Evolutionary conservation across 768 basidiomycete species (phyloP).

Genomic region (Leccinum barrowsii): DNA sequence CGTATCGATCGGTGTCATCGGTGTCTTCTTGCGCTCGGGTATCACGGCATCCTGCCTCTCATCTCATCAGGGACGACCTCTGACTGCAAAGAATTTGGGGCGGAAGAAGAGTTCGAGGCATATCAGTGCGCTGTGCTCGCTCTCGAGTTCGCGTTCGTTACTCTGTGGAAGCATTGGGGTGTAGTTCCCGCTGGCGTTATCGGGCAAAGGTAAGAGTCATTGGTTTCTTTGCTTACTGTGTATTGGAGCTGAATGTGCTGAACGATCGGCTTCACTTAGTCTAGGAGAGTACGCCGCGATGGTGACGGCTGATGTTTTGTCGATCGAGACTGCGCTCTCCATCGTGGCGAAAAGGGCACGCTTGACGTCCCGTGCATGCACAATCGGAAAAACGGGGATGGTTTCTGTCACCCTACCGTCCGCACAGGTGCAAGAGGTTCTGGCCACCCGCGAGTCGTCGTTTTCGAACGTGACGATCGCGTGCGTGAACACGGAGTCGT

Average conservation of each 20-base stretch:
- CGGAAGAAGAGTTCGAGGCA: slow-evolving; percentile 40
- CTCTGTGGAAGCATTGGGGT: slow-evolving; percentile 70
- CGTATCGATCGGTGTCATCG: slow-evolving; percentile 58
- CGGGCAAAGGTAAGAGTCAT: slow-evolving; percentile 63
- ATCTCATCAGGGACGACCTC: slow-evolving; percentile 30
- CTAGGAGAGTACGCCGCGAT: slow-evolving; percentile 76
- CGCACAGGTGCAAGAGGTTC: slow-evolving; percentile 31
- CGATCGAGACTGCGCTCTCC: slow-evolving; percentile 51
- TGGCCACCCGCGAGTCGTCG: slow-evolving; percentile 27
- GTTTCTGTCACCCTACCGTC: slow-evolving; percentile 46
- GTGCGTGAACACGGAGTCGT: slow-evolving; percentile 57
- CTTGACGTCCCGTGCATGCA: slow-evolving; percentile 52
- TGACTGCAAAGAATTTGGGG: slow-evolving; percentile 16
- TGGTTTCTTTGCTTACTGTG: background rate
- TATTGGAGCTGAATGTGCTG: background rate
- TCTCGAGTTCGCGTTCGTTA: slow-evolving; percentile 59
- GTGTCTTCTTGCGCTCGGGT: slow-evolving; percentile 46
- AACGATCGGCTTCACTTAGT: slow-evolving; percentile 35
- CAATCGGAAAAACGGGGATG: slow-evolving; percentile 52
- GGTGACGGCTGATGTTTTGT: slow-evolving; percentile 56
- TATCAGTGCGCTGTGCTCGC: slow-evolving; percentile 56
- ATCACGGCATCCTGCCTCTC: slow-evolving; percentile 46
- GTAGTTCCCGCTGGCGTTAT: slow-evolving; percentile 54
- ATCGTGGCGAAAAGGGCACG: slow-evolving; percentile 56
- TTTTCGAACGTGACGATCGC: slow-evolving; percentile 46